Evolutionary conservation across 2,329 filamentous ascomycete genomes (phyloP), one percentile per base, ranked within the genome.

Genomic region (Hymenoscyphus scutula): DNA sequence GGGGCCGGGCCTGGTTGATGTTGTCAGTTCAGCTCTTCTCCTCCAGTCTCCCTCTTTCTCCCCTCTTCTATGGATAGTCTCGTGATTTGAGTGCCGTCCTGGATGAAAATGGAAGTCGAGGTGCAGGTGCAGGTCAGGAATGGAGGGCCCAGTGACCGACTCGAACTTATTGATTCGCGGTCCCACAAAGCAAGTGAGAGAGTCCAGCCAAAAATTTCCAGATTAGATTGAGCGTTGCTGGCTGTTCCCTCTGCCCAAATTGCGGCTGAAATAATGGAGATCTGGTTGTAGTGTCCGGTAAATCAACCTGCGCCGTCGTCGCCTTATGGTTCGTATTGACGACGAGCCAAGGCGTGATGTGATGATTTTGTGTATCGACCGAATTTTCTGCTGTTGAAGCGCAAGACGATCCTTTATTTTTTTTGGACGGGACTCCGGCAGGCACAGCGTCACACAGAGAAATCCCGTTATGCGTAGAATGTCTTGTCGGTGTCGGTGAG

Each of bases 201-300:
- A 51, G 45, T 8, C 7, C 23, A 23, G 45, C 45, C 45, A 23
- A 51, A 25, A 23, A 51, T 25, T 25, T 23, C 45, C 19, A 51
- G 45, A 51, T 51, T 51, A 23, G 45, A 51, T 25, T 19, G 23
- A 19, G 5, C 45, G 27, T 29, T 8, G 45, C 25, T 25, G 45
- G 45, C 7, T 25, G 3, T 45, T 23, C n/a, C 19, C 10, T 13
- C 23, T 25, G 19, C 38, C 45, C 45, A 51, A 23, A 51, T 51
- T 51, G 45, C 45, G 45, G 45, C 45, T 51, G 45, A 51, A 51
- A 25, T 51, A 51, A 51, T 51, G 45, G 19, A 23, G 19, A 10
- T 51, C 11, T 51, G 45, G 19, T 51, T 51, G 45, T 51, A 23
- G 19, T 13, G n/a, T 23, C 45, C 19, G 45, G 8, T 13, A 51